A percentile compares a stretch with the other conserved stretches of the same genome.
These are phyloP conservation scores for Nemophila menziesii DNA, from an alignment of 257 asterid species.

Conservation along the genomic window DNA sequence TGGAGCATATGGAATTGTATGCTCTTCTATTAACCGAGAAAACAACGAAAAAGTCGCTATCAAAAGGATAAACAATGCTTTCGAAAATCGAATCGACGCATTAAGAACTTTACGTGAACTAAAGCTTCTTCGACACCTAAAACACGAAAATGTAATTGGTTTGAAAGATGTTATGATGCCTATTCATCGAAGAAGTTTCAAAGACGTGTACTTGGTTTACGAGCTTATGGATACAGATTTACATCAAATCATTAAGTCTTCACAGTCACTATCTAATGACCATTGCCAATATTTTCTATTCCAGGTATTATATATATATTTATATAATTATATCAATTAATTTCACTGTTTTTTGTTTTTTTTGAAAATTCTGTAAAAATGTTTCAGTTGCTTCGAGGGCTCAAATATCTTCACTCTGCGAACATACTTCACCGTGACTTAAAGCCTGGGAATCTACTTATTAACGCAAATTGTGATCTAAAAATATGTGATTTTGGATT, in stretches of 20 bases:
- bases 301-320: constrained; percentile 29
- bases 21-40: constrained; percentile 50
- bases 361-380: not conserved
- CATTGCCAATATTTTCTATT: constrained; percentile 61
- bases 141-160: constrained; percentile 54
- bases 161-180: constrained; percentile 57
- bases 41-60: constrained; percentile 57
- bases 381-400: constrained; percentile 42
- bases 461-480: constrained; percentile 48
- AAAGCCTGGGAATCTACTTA: constrained; percentile 55
- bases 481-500: constrained; percentile 53
- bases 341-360: not conserved
- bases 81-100: constrained; percentile 54
- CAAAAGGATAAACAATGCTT: constrained; percentile 51
- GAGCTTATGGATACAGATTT: constrained; percentile 61
- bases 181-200: constrained; percentile 43
- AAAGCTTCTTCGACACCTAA: constrained; percentile 56
- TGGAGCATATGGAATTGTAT: constrained; percentile 62
- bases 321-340: not conserved
- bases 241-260: constrained; percentile 55
- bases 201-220: constrained; percentile 52
- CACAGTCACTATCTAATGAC: constrained; percentile 46
- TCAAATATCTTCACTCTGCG: constrained; percentile 53
- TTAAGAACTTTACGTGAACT: constrained; percentile 51
- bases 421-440: constrained; percentile 51